phyloP scores from a whole-genome alignment of 2,329 filamentous ascomycete species.

The Eutypella sp. region DNA sequence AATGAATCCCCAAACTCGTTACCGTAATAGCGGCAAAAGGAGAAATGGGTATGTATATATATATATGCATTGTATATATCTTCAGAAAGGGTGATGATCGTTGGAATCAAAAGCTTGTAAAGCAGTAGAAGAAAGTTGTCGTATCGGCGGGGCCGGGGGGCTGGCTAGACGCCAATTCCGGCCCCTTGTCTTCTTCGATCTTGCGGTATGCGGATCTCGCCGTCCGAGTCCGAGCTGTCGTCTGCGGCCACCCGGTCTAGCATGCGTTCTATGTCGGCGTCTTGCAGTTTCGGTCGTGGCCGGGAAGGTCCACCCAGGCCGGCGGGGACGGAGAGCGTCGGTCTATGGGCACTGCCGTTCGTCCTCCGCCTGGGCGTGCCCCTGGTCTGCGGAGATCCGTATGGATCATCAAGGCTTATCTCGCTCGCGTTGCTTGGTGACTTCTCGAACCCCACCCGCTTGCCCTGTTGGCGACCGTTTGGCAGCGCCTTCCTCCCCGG shows the following conservation, averaged over 20 bases:
- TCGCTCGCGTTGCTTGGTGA: slow-evolving; percentile 37
- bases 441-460: slow-evolving; percentile 45
- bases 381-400: slow-evolving; percentile 29
- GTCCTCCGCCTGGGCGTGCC: slow-evolving; percentile 40
- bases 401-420: slow-evolving; percentile 43
- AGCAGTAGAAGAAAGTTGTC: slow-evolving; percentile 2
- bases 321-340: slow-evolving; percentile 41
- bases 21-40: not conserved
- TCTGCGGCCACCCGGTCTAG: slow-evolving; percentile 46
- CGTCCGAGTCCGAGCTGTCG: slow-evolving; percentile 54
- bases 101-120: not conserved
- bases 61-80: too few relatives aligned
- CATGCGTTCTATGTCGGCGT: slow-evolving; percentile 56
- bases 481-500: slow-evolving; percentile 49
- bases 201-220: slow-evolving; percentile 48
- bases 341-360: slow-evolving; percentile 32
- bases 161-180: slow-evolving; percentile 16
- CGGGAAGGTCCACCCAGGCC: slow-evolving; percentile 39
- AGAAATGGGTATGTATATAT: not conserved
- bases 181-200: slow-evolving; percentile 19
- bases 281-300: slow-evolving; percentile 39
- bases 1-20: not conserved
- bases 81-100: not conserved
- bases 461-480: slow-evolving; percentile 38
- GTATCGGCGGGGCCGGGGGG: not conserved